Conservation (phyloP, 148 eudicot genomes). For the Euryodendron excelsum region DNA sequence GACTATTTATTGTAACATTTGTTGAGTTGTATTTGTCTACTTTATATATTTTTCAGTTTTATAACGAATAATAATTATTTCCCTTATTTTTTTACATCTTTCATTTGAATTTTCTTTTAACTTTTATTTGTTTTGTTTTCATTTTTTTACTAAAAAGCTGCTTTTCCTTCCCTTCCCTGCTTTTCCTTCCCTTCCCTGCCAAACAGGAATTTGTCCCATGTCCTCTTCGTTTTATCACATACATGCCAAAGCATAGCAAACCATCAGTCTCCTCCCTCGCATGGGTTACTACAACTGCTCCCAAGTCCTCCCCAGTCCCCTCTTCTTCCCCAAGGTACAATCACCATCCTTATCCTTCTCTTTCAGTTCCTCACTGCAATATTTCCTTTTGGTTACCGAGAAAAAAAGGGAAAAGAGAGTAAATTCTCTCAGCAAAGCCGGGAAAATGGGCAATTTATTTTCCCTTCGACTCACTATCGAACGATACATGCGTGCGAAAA, state of each 20-base stretch:
- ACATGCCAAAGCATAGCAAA: neutral
- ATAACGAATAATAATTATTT: too few relatives aligned
- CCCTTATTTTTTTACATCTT: too few relatives aligned
- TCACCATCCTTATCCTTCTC: neutral
- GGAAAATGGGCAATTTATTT: neutral
- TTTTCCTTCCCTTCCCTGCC: too few relatives aligned
- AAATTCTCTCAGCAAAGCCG: neutral
- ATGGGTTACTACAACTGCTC: constrained; percentile 1
- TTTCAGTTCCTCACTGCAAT: neutral
- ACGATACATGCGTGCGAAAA: neutral
- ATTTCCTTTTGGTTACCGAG: neutral
- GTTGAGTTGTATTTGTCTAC: too few relatives aligned
- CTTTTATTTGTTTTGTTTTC: too few relatives aligned
- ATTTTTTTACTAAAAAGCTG: too few relatives aligned
- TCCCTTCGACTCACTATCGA: neutral
- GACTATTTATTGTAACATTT: too few relatives aligned
- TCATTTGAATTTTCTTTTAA: too few relatives aligned
- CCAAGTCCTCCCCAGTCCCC: neutral
- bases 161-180: too few relatives aligned
- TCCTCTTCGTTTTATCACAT: neutral
- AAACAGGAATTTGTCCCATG: too few relatives aligned
- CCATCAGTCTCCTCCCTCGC: neutral
- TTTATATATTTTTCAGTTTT: too few relatives aligned
- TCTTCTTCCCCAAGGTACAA: neutral
- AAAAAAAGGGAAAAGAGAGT: neutral